Evolutionary conservation across 805 yeast species (phyloP).

Genomic region (Starmerella sp.): DNA sequence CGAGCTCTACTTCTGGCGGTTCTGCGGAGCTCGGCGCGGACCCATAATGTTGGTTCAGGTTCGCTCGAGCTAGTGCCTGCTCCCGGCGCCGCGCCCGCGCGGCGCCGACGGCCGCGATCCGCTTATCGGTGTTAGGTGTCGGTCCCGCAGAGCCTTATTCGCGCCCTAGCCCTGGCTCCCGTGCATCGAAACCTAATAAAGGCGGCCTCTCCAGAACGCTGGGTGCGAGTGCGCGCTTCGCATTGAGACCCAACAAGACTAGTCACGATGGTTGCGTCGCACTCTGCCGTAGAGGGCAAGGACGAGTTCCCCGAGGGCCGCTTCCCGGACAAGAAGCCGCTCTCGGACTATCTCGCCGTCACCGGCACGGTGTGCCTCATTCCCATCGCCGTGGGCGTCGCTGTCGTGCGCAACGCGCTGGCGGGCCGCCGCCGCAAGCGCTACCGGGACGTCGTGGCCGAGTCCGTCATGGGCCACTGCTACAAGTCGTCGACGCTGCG

Average conservation of each 20-base stretch:
- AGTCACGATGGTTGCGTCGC: not conserved
- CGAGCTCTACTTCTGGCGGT: too few relatives aligned
- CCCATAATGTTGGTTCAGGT: too few relatives aligned
- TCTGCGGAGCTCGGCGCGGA: too few relatives aligned
- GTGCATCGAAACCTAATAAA: not conserved
- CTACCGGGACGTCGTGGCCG: slow-evolving; percentile 8
- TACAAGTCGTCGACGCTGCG: slow-evolving; percentile 16
- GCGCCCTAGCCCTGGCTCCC: not conserved
- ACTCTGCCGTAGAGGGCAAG: not conserved
- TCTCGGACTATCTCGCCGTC: slow-evolving; percentile 11
- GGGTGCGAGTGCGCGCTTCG: too few relatives aligned
- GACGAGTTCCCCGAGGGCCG: slow-evolving; percentile 7
- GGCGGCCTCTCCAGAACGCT: not conserved
- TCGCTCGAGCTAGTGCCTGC: too few relatives aligned
- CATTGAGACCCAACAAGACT: too few relatives aligned
- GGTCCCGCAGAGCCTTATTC: too few relatives aligned
- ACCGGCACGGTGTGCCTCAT: not conserved
- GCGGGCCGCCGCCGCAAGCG: slow-evolving; percentile 4
- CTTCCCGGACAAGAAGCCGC: slow-evolving; percentile 6
- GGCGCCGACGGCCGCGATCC: too few relatives aligned
- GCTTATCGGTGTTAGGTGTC: too few relatives aligned
- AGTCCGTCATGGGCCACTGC: slow-evolving; percentile 19
- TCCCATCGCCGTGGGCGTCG: slow-evolving; percentile 3
- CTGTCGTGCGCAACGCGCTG: slow-evolving; percentile 1
- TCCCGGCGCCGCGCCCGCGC: too few relatives aligned